Base-by-base conservation (phyloP, 2,329 filamentous ascomycete species). In the Penicillium sp. region DNA sequence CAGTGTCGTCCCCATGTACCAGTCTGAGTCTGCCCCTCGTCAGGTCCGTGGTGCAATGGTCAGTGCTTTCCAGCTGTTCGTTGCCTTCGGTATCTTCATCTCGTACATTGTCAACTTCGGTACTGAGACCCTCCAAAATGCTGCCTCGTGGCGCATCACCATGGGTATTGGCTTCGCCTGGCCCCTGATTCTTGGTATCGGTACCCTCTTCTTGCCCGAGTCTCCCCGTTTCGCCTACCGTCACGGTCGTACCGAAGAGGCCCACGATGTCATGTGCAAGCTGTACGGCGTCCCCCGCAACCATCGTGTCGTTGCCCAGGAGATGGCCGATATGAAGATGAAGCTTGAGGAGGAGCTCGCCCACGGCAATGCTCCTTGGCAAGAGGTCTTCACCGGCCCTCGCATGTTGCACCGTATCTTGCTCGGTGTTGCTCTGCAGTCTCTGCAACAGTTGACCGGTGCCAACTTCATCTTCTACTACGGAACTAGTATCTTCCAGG, bases 401-500 rank as follows among this genome's bases (percentile, higher is more conserved):
- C 73, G 77, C 51, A 81, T 81, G 79, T 60, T 73, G 40, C 78
- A 80, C 67, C 74, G 80, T 57, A 75, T 76, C 21, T 41, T 77
- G 49, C 73, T 82, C 3, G 79, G 80, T 31, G 73, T 81, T 49
- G 62, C 66, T 19, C 67, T 82, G 48, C 80, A 82, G 62, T 77
- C 77, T 25, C 67, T 81, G 37, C 79, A 81, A 62, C 79, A 81
- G 64, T 69, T 80, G 29, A 80, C 77, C 23, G 79, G 78, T 59
- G 79, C 78, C 62, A 80, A 80, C 66, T 80, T 79, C 70, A 78
- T 80, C 64, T 81, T 81, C 73, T 81, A 81, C 71, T 81, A 80
- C 60, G 79, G 79, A 37, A 80, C 78, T 9, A 84, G 83, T 10
- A 84, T 91, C 67, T 91, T 92, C 72, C 62, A 81, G 56, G 84